These are phyloP conservation scores for Beauveria rudraprayagi DNA, from an alignment of 2,329 filamentous ascomycete genomes.

Conservation along the genomic window DNA sequence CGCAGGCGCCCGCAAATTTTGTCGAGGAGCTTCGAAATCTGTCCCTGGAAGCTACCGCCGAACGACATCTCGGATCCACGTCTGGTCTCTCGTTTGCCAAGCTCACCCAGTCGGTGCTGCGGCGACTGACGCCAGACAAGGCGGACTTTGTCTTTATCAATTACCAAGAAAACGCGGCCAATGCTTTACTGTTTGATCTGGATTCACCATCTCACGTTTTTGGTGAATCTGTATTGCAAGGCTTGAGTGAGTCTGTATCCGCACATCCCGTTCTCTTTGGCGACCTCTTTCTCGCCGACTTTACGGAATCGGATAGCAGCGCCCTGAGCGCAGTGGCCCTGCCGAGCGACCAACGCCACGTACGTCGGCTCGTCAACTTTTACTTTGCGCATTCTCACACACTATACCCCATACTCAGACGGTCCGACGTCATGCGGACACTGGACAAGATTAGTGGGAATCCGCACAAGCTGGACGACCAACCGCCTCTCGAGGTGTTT, in stretches of 20 bases:
- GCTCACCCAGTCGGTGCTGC: slow-evolving; percentile 32
- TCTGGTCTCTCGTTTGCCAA: slow-evolving; percentile 37
- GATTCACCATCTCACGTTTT: background rate
- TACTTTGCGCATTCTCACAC: slow-evolving; percentile 41
- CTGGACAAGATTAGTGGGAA: slow-evolving; percentile 22
- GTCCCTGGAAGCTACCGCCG: slow-evolving; percentile 35
- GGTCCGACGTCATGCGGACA: slow-evolving; percentile 24
- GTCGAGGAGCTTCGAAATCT: slow-evolving; percentile 28
- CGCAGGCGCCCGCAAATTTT: slow-evolving; percentile 15
- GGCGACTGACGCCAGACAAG: slow-evolving; percentile 20
- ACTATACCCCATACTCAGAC: slow-evolving; percentile 34
- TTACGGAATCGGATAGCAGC: slow-evolving; percentile 13
- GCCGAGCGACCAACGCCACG: background rate
- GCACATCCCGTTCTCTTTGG: slow-evolving; percentile 23
- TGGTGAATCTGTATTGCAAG: background rate
- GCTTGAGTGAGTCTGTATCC: slow-evolving; percentile 19
- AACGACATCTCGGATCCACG: slow-evolving; percentile 34
- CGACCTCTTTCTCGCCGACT: slow-evolving; percentile 21
- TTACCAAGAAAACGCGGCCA: slow-evolving; percentile 11
- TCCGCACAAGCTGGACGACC: slow-evolving; percentile 21
- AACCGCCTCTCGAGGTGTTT: slow-evolving; percentile 27
- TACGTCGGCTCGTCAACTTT: slow-evolving; percentile 25
- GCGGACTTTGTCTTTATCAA: slow-evolving; percentile 32
- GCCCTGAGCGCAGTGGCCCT: too few relatives aligned
- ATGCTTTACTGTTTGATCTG: slow-evolving; percentile 12